Percentiles rank a stretch among this genome's conserved stretches.
These are phyloP conservation scores for Lecanicillium sp. DNA, from an alignment of 2,329 filamentous ascomycete genomes.

Conservation along the genomic window DNA sequence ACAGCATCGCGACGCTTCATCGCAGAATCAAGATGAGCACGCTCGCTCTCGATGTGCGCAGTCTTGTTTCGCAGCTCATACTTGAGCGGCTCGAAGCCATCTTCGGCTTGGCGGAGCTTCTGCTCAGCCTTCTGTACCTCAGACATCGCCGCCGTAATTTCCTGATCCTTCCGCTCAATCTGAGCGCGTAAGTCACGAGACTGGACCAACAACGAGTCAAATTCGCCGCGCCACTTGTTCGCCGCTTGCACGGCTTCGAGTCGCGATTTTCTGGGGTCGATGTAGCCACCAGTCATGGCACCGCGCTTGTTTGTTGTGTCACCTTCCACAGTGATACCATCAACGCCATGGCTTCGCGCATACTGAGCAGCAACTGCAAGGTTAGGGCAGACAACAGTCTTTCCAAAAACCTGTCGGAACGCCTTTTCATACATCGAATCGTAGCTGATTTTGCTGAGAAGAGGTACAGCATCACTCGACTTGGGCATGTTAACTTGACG, in stretches of 20 bases:
- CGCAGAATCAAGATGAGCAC: conserved; percentile 67
- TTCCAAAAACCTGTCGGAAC: conserved; percentile 92
- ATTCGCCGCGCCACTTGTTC: conserved; percentile 67
- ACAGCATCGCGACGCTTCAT: conserved; percentile 58
- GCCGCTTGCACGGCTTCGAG: conserved; percentile 77
- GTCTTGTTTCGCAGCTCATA: conserved; percentile 71
- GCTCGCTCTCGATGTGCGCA: conserved; percentile 66
- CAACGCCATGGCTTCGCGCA: conserved; percentile 83
- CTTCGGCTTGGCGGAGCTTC: conserved; percentile 68
- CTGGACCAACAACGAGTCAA: conserved; percentile 60
- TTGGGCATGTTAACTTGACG: conserved; percentile 71
- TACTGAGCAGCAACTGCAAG: conserved; percentile 84
- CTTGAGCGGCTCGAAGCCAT: conserved; percentile 73
- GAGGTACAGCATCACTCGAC: conserved; percentile 78
- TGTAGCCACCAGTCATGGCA: conserved; percentile 89
- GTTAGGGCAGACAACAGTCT: conserved; percentile 89
- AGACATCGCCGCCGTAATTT: conserved; percentile 80
- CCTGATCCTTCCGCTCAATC: conserved; percentile 75
- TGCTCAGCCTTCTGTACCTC: conserved; percentile 80
- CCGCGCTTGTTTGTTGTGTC: conserved; percentile 93
- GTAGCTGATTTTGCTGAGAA: conserved; percentile 79
- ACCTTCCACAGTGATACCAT: conserved; percentile 90
- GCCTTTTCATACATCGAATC: conserved; percentile 73
- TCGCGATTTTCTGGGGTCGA: conserved; percentile 79
- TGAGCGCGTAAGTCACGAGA: conserved; percentile 61